Conservation (phyloP, 495 filamentous ascomycete genomes). For the Lentithecium fluviatile region DNA sequence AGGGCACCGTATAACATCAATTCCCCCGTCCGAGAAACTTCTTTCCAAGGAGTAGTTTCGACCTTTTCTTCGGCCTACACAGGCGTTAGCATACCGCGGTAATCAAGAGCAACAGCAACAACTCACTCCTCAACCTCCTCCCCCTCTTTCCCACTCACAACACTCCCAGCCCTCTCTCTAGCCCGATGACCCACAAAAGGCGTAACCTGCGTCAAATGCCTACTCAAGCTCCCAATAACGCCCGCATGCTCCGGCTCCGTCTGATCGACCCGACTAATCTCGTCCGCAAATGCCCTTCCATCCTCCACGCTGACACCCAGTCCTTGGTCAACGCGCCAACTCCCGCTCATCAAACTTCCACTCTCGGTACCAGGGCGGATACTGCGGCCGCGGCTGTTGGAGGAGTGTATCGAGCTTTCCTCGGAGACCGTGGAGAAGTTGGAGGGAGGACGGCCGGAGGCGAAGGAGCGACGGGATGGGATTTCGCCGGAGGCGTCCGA, state of each 20-base stretch:
- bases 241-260: slow-evolving; percentile 24
- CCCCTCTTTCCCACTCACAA: not conserved
- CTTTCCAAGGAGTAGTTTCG: too few species aligned
- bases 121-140: not conserved
- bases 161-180: not conserved
- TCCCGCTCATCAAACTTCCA: not conserved
- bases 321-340: not conserved
- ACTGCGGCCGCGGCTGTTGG: slow-evolving; percentile 6
- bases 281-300: slow-evolving; percentile 30
- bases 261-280: slow-evolving; percentile 31
- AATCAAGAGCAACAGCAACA: too few species aligned
- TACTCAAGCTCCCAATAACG: slow-evolving; percentile 9
- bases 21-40: too few species aligned
- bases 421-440: slow-evolving; percentile 21
- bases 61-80: too few species aligned
- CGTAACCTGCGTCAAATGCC: slow-evolving; percentile 12
- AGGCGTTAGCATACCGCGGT: too few species aligned
- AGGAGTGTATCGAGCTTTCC: slow-evolving; percentile 1
- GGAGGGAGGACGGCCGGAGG: slow-evolving; percentile 24
- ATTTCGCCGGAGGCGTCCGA: slow-evolving; percentile 22
- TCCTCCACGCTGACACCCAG: slow-evolving; percentile 14
- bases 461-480: slow-evolving; percentile 17
- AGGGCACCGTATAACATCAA: too few species aligned
- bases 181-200: not conserved
- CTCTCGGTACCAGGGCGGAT: not conserved